Percentiles rank a stretch among this genome's conserved stretches.
Conservation (phyloP, 1,284 basidiomycete species). For the Microbotryum scabiosae region DNA sequence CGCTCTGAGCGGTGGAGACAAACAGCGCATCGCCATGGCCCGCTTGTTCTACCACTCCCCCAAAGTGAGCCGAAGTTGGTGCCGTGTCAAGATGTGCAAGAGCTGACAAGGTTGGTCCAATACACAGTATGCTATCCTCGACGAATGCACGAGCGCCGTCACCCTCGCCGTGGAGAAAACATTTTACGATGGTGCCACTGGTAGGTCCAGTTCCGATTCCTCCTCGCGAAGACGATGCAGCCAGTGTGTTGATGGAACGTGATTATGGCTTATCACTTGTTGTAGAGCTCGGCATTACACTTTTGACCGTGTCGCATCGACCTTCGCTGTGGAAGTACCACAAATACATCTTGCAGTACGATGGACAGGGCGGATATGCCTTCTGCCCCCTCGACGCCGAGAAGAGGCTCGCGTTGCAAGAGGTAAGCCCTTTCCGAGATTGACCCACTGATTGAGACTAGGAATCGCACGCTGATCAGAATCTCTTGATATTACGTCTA, state of each 20-base stretch:
- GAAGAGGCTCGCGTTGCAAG: constrained; percentile 79
- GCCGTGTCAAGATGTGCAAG: background rate
- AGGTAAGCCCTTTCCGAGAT: constrained; percentile 37
- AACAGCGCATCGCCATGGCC: constrained; percentile 85
- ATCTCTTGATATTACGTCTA: background rate
- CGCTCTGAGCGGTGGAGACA: constrained; percentile 63
- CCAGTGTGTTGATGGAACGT: background rate
- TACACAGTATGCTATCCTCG: constrained; percentile 83
- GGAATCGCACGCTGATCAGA: constrained; percentile 1
- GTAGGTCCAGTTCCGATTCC: constrained; percentile 30
- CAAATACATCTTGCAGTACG: constrained; percentile 61
- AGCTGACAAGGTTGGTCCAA: background rate
- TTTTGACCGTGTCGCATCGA: constrained; percentile 83
- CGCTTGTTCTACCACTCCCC: constrained; percentile 91
- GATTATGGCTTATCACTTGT: background rate
- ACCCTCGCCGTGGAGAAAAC: constrained; percentile 77
- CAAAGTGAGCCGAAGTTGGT: constrained; percentile 50
- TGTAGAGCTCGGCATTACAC: constrained; percentile 65
- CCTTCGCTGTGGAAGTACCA: constrained; percentile 92
- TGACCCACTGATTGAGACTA: constrained; percentile 41
- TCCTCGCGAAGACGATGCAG: background rate
- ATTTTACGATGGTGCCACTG: constrained; percentile 76
- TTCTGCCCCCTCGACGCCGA: constrained; percentile 85
- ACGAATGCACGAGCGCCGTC: constrained; percentile 91
- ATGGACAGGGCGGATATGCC: constrained; percentile 50